Evolutionary conservation across 202 grass and related monocot species (phyloP).

Genomic region (Saccharum hybrid): DNA sequence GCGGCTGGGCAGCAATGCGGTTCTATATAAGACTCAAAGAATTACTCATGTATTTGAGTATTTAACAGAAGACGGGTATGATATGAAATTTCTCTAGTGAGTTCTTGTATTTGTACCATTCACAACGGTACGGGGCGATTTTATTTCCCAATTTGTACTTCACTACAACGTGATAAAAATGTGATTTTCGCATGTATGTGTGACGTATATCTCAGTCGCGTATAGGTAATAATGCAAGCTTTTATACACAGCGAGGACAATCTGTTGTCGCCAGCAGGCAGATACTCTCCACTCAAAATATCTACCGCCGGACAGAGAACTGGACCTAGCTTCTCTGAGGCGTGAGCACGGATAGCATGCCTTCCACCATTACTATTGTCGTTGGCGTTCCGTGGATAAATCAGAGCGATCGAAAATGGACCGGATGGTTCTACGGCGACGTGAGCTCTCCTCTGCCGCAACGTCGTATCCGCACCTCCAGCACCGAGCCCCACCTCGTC

Average conservation of each 20-base stretch:
- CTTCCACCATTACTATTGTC: background rate
- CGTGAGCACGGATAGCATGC: background rate
- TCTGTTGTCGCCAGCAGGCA: background rate
- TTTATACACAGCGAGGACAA: constrained; percentile 35
- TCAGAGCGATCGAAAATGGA: background rate
- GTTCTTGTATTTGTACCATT: background rate
- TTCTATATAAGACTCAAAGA: too few species aligned
- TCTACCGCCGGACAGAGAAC: background rate
- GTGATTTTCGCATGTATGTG: background rate
- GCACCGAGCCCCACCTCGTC: constrained; percentile 49
- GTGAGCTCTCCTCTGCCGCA: constrained; percentile 64
- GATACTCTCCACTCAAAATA: background rate
- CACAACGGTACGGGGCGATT: background rate
- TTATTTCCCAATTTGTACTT: background rate
- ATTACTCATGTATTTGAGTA: too few species aligned
- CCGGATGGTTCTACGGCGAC: constrained; percentile 37
- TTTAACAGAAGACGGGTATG: too few species aligned
- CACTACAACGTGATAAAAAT: background rate
- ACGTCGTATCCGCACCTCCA: constrained; percentile 65
- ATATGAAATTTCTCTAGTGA: background rate
- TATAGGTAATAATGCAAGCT: background rate
- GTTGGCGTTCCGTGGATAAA: background rate
- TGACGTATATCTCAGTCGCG: background rate
- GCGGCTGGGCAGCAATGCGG: too few species aligned
- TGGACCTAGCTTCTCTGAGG: background rate